Evolutionary conservation across 257 asterid species (phyloP).

Genomic region (Solanum clarkiae): DNA sequence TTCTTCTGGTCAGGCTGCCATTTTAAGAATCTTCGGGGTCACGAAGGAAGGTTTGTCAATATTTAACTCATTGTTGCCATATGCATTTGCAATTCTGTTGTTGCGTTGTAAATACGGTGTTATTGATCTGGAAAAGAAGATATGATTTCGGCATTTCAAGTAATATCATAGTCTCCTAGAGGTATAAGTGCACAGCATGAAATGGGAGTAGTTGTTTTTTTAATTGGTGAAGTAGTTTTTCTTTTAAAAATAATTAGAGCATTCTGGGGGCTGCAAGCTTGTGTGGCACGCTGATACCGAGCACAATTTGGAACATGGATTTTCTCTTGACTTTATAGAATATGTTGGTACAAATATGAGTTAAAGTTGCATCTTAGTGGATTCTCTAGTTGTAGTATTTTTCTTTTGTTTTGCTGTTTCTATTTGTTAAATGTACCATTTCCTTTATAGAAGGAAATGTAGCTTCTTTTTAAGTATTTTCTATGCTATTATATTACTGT

Average conservation of each 20-base stretch:
- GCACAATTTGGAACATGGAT: background rate
- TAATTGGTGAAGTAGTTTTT: background rate
- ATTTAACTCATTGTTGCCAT: background rate
- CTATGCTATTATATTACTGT: background rate
- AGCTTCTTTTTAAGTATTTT: background rate
- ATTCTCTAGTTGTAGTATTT: background rate
- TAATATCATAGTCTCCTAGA: background rate
- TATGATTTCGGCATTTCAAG: background rate
- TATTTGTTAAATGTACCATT: background rate
- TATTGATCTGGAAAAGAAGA: background rate
- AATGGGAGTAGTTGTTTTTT: background rate
- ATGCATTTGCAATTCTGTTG: background rate
- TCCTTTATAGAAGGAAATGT: background rate
- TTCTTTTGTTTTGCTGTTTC: background rate
- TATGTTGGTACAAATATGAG: background rate
- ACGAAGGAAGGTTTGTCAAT: constrained; percentile 63
- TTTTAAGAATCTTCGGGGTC: constrained; percentile 83
- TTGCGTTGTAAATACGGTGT: background rate
- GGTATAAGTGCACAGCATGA: background rate
- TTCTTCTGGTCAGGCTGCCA: constrained; percentile 74
- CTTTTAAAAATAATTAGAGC: background rate
- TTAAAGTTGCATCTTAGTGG: background rate
- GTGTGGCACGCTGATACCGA: background rate
- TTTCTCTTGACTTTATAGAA: background rate
- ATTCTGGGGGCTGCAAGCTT: background rate